Evolutionary conservation across 2,329 filamentous ascomycete species (phyloP).

Genomic region (Cyclaneusma minus): DNA sequence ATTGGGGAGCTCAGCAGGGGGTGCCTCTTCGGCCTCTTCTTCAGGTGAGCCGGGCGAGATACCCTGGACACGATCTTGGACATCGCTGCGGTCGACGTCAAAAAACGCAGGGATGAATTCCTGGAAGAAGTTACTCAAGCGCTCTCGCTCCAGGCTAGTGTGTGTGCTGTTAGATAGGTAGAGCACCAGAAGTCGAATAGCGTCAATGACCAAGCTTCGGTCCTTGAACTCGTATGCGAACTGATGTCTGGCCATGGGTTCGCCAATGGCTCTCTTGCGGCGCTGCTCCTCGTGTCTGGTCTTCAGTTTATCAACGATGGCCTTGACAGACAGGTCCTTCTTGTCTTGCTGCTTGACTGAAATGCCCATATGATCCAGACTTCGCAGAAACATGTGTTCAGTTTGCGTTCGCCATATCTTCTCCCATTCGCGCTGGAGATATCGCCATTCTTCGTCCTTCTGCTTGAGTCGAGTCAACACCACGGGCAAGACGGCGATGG

Average conservation of each 20-base stretch:
- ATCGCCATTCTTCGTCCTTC: slow-evolving; percentile 95
- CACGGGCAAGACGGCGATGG: slow-evolving; percentile 77
- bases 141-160: slow-evolving; percentile 56
- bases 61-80: slow-evolving; percentile 50
- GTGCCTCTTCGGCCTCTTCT: slow-evolving; percentile 59
- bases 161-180: slow-evolving; percentile 54
- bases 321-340: slow-evolving; percentile 78
- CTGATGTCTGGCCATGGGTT: slow-evolving; percentile 51
- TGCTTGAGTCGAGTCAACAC: slow-evolving; percentile 82
- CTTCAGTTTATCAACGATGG: slow-evolving; percentile 79
- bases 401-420: slow-evolving; percentile 98
- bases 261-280: slow-evolving; percentile 46
- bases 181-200: slow-evolving; percentile 45
- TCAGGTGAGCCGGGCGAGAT: slow-evolving; percentile 57
- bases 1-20: slow-evolving; percentile 56
- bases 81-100: slow-evolving; percentile 53
- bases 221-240: slow-evolving; percentile 62
- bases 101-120: slow-evolving; percentile 66
- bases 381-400: slow-evolving; percentile 87
- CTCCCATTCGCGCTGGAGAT: slow-evolving; percentile 90
- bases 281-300: slow-evolving; percentile 86
- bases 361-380: slow-evolving; percentile 90
- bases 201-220: slow-evolving; percentile 47
- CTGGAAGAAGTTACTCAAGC: slow-evolving; percentile 61
- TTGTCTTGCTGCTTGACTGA: slow-evolving; percentile 82